phyloP scores from a whole-genome alignment of 2,329 filamentous ascomycete genomes.

The Lasiodiplodia sp. region DNA sequence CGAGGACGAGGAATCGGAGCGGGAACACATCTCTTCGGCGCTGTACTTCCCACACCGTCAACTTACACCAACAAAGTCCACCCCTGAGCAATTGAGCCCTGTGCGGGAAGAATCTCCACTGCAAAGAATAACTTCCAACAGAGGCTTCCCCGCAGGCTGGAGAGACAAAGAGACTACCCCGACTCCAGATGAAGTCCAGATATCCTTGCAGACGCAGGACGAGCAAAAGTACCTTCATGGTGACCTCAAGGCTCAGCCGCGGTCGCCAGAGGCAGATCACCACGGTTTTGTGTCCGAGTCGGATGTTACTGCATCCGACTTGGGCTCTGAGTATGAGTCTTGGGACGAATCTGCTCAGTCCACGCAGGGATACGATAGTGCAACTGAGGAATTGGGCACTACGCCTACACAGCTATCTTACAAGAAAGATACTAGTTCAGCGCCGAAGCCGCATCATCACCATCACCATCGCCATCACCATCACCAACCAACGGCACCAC shows the following conservation, averaged over 20 bases:
- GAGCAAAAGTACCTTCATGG: slow-evolving; percentile 68
- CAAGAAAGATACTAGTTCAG: slow-evolving; percentile 26
- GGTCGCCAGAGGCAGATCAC: slow-evolving; percentile 45
- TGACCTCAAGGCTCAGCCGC: slow-evolving; percentile 56
- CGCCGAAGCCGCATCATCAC: slow-evolving; percentile 40
- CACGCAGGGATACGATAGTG: slow-evolving; percentile 55
- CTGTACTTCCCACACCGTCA: slow-evolving; percentile 81
- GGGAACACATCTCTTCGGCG: slow-evolving; percentile 87
- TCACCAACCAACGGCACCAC: slow-evolving; percentile 61
- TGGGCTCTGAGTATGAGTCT: slow-evolving; percentile 53
- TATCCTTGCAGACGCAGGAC: slow-evolving; percentile 66
- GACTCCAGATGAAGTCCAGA: slow-evolving; percentile 64
- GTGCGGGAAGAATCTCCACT: slow-evolving; percentile 14
- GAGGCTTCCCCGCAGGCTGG: slow-evolving; percentile 17
- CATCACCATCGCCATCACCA: slow-evolving; percentile 44
- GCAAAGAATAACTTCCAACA: slow-evolving; percentile 21
- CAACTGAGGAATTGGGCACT: slow-evolving; percentile 60
- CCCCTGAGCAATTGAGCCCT: slow-evolving; percentile 22
- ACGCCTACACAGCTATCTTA: slow-evolving; percentile 42
- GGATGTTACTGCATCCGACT: slow-evolving; percentile 39
- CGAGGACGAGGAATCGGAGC: slow-evolving; percentile 71
- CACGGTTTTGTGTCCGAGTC: slow-evolving; percentile 26
- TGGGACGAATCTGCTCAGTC: slow-evolving; percentile 53
- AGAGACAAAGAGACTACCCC: slow-evolving; percentile 28
- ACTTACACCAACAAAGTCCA: slow-evolving; percentile 36